These are phyloP conservation scores for Penicillium paxilli DNA, from an alignment of 495 filamentous ascomycete genomes.

Conservation along the genomic window DNA sequence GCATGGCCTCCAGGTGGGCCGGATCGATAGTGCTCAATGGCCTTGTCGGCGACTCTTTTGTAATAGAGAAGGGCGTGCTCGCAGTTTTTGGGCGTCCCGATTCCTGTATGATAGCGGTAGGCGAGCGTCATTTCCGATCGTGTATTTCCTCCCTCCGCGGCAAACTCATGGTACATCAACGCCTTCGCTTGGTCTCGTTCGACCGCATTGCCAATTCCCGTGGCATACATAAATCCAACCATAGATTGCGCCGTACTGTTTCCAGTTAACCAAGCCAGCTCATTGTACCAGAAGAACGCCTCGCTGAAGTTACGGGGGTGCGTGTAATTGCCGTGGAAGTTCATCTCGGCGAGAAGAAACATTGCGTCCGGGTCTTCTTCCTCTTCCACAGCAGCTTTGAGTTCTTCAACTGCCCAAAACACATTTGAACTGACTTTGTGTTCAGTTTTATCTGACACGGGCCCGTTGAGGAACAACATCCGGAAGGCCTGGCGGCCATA, in stretches of 20 bases:
- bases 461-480: slow-evolving; percentile 53
- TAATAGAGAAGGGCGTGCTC: slow-evolving; percentile 85
- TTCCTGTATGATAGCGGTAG: slow-evolving; percentile 81
- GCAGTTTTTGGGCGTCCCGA: slow-evolving; percentile 82
- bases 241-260: slow-evolving; percentile 93
- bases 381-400: slow-evolving; percentile 72
- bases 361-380: slow-evolving; percentile 81
- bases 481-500: slow-evolving; percentile 50
- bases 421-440: slow-evolving; percentile 35
- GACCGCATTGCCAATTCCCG: slow-evolving; percentile 81
- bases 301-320: slow-evolving; percentile 80
- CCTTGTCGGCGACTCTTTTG: slow-evolving; percentile 91
- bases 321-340: slow-evolving; percentile 93
- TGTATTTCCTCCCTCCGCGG: slow-evolving; percentile 79
- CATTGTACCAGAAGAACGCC: slow-evolving; percentile 80
- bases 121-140: slow-evolving; percentile 92
- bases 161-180: slow-evolving; percentile 91
- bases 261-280: slow-evolving; percentile 73
- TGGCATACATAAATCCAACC: slow-evolving; percentile 95
- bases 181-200: slow-evolving; percentile 90
- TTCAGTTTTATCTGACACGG: slow-evolving; percentile 24
- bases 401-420: slow-evolving; percentile 62
- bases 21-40: slow-evolving; percentile 77
- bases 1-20: slow-evolving; percentile 87
- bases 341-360: slow-evolving; percentile 89